Evolutionary conservation across 1,284 basidiomycete genomes (phyloP), one percentile per base, ranked within the genome.

Genomic region (Rhodotorula glutinis): DNA sequence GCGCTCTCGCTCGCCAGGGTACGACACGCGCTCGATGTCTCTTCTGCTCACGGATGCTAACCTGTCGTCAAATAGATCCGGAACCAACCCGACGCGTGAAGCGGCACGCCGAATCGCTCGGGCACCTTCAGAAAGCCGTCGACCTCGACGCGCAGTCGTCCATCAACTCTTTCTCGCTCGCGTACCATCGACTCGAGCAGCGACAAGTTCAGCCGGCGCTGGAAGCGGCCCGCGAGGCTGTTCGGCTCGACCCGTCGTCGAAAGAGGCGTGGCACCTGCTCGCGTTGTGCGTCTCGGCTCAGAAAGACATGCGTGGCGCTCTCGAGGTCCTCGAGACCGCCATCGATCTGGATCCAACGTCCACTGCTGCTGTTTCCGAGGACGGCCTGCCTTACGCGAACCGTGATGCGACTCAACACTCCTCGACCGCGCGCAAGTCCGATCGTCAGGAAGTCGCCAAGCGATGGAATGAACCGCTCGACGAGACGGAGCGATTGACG

Each of bases 261-360:
- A 51, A 49, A 17, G 54, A 53, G 19, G 87, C 89, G 63, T 98
- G 94, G 95, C 95, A 98, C 79, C 83, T 98, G 23, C 83, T 98
- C 0, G 91, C 90, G 0, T 81, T 98, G 9, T 79, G 97, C 21
- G 82, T 94, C 16, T 87, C 88, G 0, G 88, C 90, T 9, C 82
- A 83, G 43, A 91, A 89, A 67, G 88, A 94, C 75, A 93, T 90
- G 90, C 80, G 81, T 43, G 88, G 87, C 10, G 93, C 94, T 0
- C 82, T 82, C 53, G 86, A 87, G 63, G 86, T 95, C 4, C 80
- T 94, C 55, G 91, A 93, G 62, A 82, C 86, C 4, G 89, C 86
- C 23, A 80, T 86, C 2, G 81, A 79, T 14, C 19, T 59, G 9
- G 38, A n/a, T n/a, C 51, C 14, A 46, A 33, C 55, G 46, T 21